A percentile compares a stretch with the other conserved stretches of the same genome.
Conservation (phyloP, 441 rosid species). For the Gossypium trilobum region DNA sequence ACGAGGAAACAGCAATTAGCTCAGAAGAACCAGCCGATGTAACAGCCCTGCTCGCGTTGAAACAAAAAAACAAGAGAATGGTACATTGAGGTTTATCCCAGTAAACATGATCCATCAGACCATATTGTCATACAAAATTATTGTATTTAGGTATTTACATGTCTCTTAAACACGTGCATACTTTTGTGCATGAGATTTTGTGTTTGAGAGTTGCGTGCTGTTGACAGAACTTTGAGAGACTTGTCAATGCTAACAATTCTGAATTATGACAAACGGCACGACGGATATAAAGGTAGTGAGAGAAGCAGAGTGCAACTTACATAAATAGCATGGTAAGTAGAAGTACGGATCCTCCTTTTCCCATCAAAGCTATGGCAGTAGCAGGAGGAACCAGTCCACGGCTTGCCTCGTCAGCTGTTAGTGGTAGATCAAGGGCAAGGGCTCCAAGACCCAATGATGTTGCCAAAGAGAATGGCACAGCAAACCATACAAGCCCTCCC, state of each 20-base stretch:
- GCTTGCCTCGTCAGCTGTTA: slow-evolving; percentile 57
- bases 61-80: no score
- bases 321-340: slow-evolving; percentile 92
- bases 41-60: slow-evolving; percentile 59
- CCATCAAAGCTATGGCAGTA: slow-evolving; percentile 92
- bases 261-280: neutral
- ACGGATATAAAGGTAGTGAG: neutral
- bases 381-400: slow-evolving; percentile 90
- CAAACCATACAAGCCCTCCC: slow-evolving; percentile 93
- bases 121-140: no score
- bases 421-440: slow-evolving; percentile 79
- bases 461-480: slow-evolving; percentile 87
- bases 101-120: no score
- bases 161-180: no score
- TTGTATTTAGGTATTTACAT: no score
- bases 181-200: no score
- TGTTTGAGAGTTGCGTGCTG: no score
- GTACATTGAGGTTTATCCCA: no score
- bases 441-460: slow-evolving; percentile 86
- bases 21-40: slow-evolving; percentile 93
- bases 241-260: neutral
- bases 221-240: neutral
- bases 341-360: slow-evolving; percentile 79
- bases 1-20: slow-evolving; percentile 82
- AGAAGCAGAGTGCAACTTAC: slow-evolving; percentile 35